Conservation (phyloP, 371 early-diverging fungal genomes). For the Rhizopus sp. region DNA sequence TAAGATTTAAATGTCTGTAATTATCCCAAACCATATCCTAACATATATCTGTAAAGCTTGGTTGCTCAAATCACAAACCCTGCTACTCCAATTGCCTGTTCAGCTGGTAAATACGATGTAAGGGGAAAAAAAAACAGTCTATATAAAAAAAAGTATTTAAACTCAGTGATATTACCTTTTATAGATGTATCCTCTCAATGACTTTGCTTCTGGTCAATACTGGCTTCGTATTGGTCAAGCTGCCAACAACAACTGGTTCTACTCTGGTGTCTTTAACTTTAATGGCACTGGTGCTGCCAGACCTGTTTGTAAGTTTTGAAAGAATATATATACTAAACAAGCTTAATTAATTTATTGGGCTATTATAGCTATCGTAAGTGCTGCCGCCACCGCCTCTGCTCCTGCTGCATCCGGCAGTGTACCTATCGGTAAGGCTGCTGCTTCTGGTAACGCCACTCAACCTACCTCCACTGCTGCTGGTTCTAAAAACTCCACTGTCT, state of each 20-base stretch:
- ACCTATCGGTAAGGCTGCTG: slow-evolving; percentile 16
- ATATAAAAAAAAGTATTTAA: neutral
- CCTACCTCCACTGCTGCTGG: slow-evolving; percentile 13
- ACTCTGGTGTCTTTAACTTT: slow-evolving; percentile 48
- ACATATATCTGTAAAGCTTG: slow-evolving; percentile 13
- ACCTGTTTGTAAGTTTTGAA: slow-evolving; percentile 36
- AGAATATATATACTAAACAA: neutral
- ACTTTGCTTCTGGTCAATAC: slow-evolving; percentile 48
- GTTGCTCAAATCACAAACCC: slow-evolving; percentile 34
- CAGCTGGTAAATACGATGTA: slow-evolving; percentile 28
- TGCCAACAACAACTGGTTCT: slow-evolving; percentile 33
- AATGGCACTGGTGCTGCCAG: slow-evolving; percentile 39
- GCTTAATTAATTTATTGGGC: neutral
- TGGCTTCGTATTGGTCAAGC: slow-evolving; percentile 52
- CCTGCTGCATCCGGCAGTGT: slow-evolving; percentile 6
- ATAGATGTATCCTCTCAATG: slow-evolving; percentile 49
- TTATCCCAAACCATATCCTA: neutral
- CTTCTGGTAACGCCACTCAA: slow-evolving; percentile 18
- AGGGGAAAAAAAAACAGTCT: slow-evolving; percentile 5
- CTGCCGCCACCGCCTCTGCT: slow-evolving; percentile 21
- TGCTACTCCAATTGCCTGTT: slow-evolving; percentile 28
- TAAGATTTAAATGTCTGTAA: slow-evolving; percentile 12
- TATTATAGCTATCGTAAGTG: slow-evolving; percentile 8
- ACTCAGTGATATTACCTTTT: neutral
- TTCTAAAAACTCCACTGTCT: slow-evolving; percentile 16